Percentiles rank a stretch among this genome's conserved stretches.
Evolutionary conservation across 768 basidiomycete species (phyloP).

Genomic region (Suillus paluster): DNA sequence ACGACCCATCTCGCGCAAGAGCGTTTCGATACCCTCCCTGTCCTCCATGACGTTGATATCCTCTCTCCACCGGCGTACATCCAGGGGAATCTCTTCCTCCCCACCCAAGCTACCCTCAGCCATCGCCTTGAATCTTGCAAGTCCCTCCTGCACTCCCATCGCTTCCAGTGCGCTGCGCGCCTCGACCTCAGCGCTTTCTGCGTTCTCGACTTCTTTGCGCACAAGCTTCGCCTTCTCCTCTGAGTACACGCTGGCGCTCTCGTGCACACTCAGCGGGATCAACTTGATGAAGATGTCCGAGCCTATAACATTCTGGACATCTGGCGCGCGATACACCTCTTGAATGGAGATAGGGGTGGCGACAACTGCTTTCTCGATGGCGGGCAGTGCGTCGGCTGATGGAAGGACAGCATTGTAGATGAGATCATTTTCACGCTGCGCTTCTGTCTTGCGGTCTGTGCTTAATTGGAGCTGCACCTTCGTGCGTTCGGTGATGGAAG

Average conservation of each 20-base stretch:
- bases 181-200: conserved; percentile 83
- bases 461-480: conserved; percentile 83
- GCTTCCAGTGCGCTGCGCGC: conserved; percentile 78
- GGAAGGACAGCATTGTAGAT: conserved; percentile 95
- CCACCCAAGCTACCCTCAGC: conserved; percentile 65
- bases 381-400: conserved; percentile 73
- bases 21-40: conserved; percentile 64
- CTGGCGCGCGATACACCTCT: conserved; percentile 87
- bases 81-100: conserved; percentile 69
- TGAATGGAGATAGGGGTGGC: conserved; percentile 91
- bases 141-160: conserved; percentile 75
- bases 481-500: conserved; percentile 79
- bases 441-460: conserved; percentile 74
- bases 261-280: conserved; percentile 92
- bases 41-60: conserved; percentile 75
- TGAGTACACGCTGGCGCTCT: conserved; percentile 94
- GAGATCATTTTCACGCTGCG: conserved; percentile 90
- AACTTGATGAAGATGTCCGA: conserved; percentile 87
- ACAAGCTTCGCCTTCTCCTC: conserved; percentile 98
- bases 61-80: conserved; percentile 74
- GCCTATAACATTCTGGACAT: conserved; percentile 95
- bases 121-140: conserved; percentile 72
- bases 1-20: conserved; percentile 60
- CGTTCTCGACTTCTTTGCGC: conserved; percentile 85
- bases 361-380: conserved; percentile 81